Conservation (phyloP, 306 rosid species). For the Glycine latifolia region DNA sequence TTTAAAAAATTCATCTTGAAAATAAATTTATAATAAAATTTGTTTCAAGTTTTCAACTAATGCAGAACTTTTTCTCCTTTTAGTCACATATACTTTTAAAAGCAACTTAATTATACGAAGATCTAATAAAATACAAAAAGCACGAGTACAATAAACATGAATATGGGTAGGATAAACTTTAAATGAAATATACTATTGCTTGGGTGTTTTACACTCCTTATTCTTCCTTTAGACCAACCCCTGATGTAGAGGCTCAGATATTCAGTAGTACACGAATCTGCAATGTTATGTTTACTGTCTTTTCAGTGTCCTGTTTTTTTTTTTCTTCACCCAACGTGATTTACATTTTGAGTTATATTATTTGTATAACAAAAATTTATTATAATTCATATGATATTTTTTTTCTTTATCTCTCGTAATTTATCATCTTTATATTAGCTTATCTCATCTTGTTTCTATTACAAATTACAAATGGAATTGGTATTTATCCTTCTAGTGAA, state of each 20-base stretch:
- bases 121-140: neutral
- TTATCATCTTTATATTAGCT: neutral
- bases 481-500: too few species aligned
- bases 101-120: neutral
- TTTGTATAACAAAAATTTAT: neutral
- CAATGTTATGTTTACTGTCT: conserved; percentile 19
- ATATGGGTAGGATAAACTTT: conserved; percentile 2
- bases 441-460: too few species aligned
- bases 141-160: neutral
- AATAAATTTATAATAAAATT: neutral
- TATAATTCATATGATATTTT: neutral
- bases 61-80: neutral
- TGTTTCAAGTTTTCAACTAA: conserved; percentile 3
- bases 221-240: neutral
- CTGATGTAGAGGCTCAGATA: neutral
- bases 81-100: neutral
- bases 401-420: neutral
- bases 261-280: conserved; percentile 23
- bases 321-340: neutral
- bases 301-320: conserved; percentile 11
- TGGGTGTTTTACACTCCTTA: conserved; percentile 9
- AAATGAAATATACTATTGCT: neutral
- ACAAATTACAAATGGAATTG: too few species aligned
- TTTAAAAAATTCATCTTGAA: neutral
- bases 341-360: neutral